Conservation (phyloP, 2,329 filamentous ascomycete species). For the Colletotrichum incanum region DNA sequence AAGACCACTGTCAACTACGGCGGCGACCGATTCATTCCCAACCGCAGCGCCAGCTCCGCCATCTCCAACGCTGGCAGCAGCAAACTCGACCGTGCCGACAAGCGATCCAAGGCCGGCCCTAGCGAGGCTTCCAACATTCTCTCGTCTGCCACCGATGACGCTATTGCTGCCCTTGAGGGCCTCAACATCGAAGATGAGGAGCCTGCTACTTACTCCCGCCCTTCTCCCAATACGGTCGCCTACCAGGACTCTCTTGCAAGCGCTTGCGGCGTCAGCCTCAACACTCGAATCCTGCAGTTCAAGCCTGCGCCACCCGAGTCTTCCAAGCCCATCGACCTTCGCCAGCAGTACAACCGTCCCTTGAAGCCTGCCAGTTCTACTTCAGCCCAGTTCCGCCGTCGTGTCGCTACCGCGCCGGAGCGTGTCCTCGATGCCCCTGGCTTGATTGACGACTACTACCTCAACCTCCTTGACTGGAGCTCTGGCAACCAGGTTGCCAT, state of each 20-base stretch:
- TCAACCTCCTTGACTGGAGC: constrained; percentile 98
- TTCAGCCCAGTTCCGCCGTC: constrained; percentile 89
- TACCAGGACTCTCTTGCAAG: constrained; percentile 93
- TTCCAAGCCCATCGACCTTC: constrained; percentile 96
- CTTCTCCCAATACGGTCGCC: constrained; percentile 88
- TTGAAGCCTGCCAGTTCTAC: constrained; percentile 82
- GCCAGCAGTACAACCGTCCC: constrained; percentile 97
- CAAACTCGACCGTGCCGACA: constrained; percentile 83
- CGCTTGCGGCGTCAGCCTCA: constrained; percentile 92
- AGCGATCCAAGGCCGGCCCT: constrained; percentile 79
- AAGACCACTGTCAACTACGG: constrained; percentile 88
- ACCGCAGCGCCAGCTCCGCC: constrained; percentile 90
- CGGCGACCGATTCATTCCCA: constrained; percentile 96
- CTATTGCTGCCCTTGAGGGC: constrained; percentile 83
- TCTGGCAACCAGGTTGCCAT: constrained; percentile 98
- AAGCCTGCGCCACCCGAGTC: constrained; percentile 99
- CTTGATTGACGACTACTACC: constrained; percentile 98
- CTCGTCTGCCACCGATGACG: constrained; percentile 84
- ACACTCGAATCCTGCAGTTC: constrained; percentile 96
- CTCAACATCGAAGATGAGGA: constrained; percentile 83
- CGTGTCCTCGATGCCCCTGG: constrained; percentile 96
- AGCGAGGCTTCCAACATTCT: constrained; percentile 83
- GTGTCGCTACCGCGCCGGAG: constrained; percentile 94
- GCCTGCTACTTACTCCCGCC: constrained; percentile 78
- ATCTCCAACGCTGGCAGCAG: constrained; percentile 85